Percentiles rank a stretch among this genome's conserved stretches.
phyloP scores from a whole-genome alignment of 148 eudicot genomes.

The Rhododendron griersonianum region DNA sequence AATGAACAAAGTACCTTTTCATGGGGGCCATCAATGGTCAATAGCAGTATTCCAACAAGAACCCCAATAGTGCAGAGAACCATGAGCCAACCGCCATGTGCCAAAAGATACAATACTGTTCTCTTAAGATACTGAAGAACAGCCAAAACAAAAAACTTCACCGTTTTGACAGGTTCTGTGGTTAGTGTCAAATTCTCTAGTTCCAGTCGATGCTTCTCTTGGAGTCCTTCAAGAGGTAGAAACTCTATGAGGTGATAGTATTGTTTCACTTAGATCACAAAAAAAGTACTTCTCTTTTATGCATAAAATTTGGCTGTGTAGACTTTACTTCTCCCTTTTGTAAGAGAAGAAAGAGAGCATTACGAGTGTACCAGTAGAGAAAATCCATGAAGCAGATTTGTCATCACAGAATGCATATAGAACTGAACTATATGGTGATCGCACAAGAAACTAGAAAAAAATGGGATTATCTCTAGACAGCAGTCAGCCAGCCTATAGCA shows the following conservation, averaged over 20 bases:
- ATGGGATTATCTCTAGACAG: background rate
- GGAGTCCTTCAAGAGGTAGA: constrained; percentile 52
- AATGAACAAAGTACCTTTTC: constrained; percentile 55
- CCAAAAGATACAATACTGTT: constrained; percentile 54
- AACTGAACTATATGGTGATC: background rate
- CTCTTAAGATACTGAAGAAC: constrained; percentile 49
- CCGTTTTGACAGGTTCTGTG: constrained; percentile 69
- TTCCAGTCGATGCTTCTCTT: constrained; percentile 61
- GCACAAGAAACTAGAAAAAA: background rate
- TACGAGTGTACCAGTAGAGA: background rate
- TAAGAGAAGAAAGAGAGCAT: background rate
- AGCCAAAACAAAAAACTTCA: constrained; percentile 69
- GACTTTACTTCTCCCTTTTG: background rate
- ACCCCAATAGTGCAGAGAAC: constrained; percentile 43
- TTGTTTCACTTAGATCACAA: background rate
- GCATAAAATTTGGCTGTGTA: background rate
- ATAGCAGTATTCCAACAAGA: constrained; percentile 37
- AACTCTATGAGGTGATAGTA: constrained; percentile 6
- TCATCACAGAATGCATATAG: background rate
- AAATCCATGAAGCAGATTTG: background rate
- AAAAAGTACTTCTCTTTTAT: background rate
- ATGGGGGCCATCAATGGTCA: constrained; percentile 72
- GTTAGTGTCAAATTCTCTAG: constrained; percentile 68
- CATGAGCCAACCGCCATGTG: constrained; percentile 63
- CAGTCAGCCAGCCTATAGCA: too few relatives aligned